phyloP scores from a whole-genome alignment of 169 alveolate species.

The Eimeria falciformis region DNA sequence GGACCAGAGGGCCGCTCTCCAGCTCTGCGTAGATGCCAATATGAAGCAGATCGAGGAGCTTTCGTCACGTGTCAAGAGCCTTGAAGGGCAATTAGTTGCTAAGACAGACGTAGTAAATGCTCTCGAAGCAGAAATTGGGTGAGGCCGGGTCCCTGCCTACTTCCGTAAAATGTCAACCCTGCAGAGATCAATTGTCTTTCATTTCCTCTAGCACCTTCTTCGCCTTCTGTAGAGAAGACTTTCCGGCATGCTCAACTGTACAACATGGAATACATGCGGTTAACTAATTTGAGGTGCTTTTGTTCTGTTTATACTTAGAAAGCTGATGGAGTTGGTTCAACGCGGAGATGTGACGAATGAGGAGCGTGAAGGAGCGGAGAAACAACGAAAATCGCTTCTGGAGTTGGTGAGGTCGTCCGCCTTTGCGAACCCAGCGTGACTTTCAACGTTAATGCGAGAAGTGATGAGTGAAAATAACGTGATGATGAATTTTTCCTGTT shows the following conservation, averaged over 20 bases:
- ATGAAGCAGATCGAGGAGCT: conserved; percentile 59
- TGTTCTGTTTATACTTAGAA: conserved; percentile 1
- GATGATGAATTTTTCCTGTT: neutral
- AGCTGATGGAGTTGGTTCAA: conserved; percentile 21
- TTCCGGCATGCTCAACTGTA: too few species aligned
- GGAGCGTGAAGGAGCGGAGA: conserved; percentile 55
- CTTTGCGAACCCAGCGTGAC: neutral
- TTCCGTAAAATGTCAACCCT: too few species aligned
- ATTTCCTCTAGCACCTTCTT: too few species aligned
- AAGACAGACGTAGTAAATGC: conserved; percentile 37
- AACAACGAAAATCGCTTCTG: conserved; percentile 6
- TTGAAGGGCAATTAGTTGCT: conserved; percentile 45
- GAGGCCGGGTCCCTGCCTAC: neutral
- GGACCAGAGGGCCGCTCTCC: conserved; percentile 23
- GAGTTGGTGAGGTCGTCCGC: conserved; percentile 17
- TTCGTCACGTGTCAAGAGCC: conserved; percentile 40
- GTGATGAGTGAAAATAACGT: neutral
- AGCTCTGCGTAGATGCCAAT: conserved; percentile 7
- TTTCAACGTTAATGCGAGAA: neutral
- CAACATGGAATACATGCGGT: too few species aligned
- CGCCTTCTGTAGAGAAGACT: too few species aligned
- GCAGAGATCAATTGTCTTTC: too few species aligned
- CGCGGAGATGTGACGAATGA: neutral
- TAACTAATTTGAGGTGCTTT: too few species aligned
- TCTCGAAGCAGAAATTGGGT: conserved; percentile 23